These are phyloP conservation scores for Obelidium mucronatum DNA, from an alignment of 192 early-diverging fungal genomes.

Conservation along the genomic window DNA sequence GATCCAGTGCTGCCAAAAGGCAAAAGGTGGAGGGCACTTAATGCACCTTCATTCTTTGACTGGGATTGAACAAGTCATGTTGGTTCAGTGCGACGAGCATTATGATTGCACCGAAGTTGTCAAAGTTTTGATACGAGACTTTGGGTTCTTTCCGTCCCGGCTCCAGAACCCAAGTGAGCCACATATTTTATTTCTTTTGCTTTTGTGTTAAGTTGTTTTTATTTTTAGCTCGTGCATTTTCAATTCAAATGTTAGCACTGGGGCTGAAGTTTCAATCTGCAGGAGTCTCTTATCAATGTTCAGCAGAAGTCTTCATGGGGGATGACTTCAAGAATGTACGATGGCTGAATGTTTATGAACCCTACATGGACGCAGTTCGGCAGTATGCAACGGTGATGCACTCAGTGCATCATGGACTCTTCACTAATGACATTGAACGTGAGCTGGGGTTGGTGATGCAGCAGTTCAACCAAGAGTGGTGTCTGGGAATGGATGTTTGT, in stretches of 20 bases:
- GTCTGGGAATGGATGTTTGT: background rate
- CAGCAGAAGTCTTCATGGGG: background rate
- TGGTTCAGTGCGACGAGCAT: background rate
- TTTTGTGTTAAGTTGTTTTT: background rate
- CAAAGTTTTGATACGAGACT: background rate
- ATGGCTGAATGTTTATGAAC: background rate
- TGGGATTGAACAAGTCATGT: background rate
- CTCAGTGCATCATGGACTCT: background rate
- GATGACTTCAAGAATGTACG: background rate
- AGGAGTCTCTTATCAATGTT: constrained; percentile 7
- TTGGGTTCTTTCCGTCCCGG: background rate
- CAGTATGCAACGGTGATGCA: background rate
- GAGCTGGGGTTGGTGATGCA: background rate
- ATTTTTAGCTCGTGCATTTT: background rate
- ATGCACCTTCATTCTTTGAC: background rate
- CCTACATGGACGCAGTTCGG: constrained; percentile 9
- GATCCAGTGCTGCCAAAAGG: background rate
- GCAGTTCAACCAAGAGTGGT: background rate
- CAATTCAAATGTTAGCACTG: background rate
- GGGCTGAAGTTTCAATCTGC: background rate
- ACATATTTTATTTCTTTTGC: background rate
- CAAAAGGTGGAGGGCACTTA: background rate
- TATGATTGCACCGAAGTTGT: background rate
- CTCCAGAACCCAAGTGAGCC: background rate
- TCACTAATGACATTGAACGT: background rate